Base-by-base conservation (phyloP, 2,329 filamentous ascomycete species). In the Davidsoniella virescens region DNA sequence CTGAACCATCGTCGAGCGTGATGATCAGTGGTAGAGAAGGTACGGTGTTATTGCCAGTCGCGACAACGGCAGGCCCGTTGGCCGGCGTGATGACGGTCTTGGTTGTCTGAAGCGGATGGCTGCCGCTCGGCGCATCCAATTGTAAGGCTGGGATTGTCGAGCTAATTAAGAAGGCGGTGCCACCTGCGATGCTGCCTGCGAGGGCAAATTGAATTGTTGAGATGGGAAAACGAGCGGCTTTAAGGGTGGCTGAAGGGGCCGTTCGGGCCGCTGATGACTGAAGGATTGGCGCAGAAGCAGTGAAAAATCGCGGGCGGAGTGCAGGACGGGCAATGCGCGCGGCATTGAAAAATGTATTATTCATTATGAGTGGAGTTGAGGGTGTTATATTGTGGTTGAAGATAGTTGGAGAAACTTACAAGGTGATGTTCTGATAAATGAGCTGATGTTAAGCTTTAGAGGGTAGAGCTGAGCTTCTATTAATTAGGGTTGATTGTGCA, bases 11-110 rank as follows among this genome's bases (percentile, higher is more conserved):
- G 58, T 56, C 2, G 60, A 94, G 65, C 14, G 72, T 68, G 50
- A 94, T 75, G 2, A 73, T 79, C 51, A 80, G 75, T 2, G 88
- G 88, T 61, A 94, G 93, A 49, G 75, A 72, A 1, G 85, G 82
- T 3, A 94, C 76, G n/a, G 79, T 81, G 56, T 72, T 80, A 57
- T 88, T 87, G 12, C 87, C 87, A 0, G 87, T 94, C 14, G 82
- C 39, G 12, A 53, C 39, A 1, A 53, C 29, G 7, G 52, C 47
- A 7, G 44, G 42, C 6, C 33, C 44, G 20, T 18, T 16, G 4
- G 20, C n/a, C 25, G 52, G 20, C 8, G 37, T 39, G 23, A 53
- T 48, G 5, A 53, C 36, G 2, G 48, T 53, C 33, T 48, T 49
- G 41, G 33, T 43, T 2, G 48, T 43, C 14, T 50, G 44, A 1